Percentiles rank a stretch among this genome's conserved stretches.
These are phyloP conservation scores for Cyclotella atomus DNA, from an alignment of 108 stramenopile species.

Conservation along the genomic window DNA sequence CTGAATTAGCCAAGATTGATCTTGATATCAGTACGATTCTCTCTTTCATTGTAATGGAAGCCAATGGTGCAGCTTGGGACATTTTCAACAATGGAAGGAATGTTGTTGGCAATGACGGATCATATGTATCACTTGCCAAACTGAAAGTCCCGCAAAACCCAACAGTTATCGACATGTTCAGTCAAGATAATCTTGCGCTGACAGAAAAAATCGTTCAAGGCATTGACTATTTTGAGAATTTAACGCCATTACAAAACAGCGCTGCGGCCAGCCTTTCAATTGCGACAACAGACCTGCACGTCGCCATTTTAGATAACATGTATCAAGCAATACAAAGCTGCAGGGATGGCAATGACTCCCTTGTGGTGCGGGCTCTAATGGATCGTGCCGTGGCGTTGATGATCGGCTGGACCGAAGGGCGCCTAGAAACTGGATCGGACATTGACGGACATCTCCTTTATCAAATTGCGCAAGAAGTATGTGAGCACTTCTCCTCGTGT, in stretches of 20 bases:
- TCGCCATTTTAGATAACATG: slow-evolving; percentile 48
- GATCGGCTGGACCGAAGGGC: slow-evolving; percentile 75
- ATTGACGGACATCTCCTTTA: slow-evolving; percentile 62
- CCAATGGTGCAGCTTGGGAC: slow-evolving; percentile 58
- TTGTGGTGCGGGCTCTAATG: slow-evolving; percentile 36
- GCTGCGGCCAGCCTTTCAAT: slow-evolving; percentile 57
- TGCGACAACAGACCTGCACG: slow-evolving; percentile 60
- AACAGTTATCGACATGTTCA: slow-evolving; percentile 11
- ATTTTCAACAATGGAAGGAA: slow-evolving; percentile 67
- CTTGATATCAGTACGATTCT: slow-evolving; percentile 48
- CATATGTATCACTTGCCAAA: slow-evolving; percentile 37
- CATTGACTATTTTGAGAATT: slow-evolving; percentile 23
- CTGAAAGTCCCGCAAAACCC: slow-evolving; percentile 26
- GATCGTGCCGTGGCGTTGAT: slow-evolving; percentile 71
- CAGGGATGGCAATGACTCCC: not conserved
- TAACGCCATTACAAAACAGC: slow-evolving; percentile 40
- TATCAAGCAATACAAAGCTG: slow-evolving; percentile 40
- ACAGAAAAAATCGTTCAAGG: slow-evolving; percentile 39
- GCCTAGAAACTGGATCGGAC: slow-evolving; percentile 42
- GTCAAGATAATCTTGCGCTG: slow-evolving; percentile 36
- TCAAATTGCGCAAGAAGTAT: slow-evolving; percentile 73
- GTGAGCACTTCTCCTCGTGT: slow-evolving; percentile 62
- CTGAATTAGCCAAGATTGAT: slow-evolving; percentile 39
- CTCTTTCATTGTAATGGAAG: slow-evolving; percentile 46
- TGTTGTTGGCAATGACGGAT: slow-evolving; percentile 8